These are phyloP conservation scores for Amaranthus hypochondriacus DNA, from an alignment of 148 eudicot species.

Conservation along the genomic window DNA sequence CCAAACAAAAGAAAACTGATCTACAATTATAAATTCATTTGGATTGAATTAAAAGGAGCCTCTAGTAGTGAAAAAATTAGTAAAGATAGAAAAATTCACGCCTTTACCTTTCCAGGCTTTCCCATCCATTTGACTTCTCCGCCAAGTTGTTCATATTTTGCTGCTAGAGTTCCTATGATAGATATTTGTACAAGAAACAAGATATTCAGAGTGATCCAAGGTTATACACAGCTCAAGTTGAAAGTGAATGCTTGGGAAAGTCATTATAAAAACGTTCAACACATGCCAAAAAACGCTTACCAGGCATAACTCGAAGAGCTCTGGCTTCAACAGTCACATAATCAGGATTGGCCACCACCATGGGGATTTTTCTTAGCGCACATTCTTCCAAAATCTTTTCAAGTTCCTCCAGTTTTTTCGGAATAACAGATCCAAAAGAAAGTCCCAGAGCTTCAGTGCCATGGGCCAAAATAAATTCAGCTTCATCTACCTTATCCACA, in stretches of 20 bases:
- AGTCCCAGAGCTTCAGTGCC: slow-evolving; percentile 94
- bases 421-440: slow-evolving; percentile 58
- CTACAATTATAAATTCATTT: too few relatives aligned
- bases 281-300: slow-evolving; percentile 31
- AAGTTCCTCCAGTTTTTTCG: slow-evolving; percentile 64
- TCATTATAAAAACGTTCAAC: not conserved
- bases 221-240: not conserved
- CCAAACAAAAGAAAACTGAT: too few relatives aligned
- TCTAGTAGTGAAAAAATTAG: too few relatives aligned
- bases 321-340: slow-evolving; percentile 95
- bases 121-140: slow-evolving; percentile 99
- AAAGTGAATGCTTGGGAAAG: not conserved
- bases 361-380: slow-evolving; percentile 69
- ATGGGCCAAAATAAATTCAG: slow-evolving; percentile 85
- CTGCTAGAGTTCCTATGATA: slow-evolving; percentile 65
- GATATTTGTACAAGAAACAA: not conserved
- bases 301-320: slow-evolving; percentile 87
- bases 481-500: slow-evolving; percentile 82
- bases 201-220: not conserved
- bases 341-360: slow-evolving; percentile 98
- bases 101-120: slow-evolving; percentile 75
- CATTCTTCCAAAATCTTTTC: slow-evolving; percentile 67
- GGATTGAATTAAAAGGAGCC: too few relatives aligned
- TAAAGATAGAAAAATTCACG: slow-evolving; percentile 6
- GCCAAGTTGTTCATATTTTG: slow-evolving; percentile 80